Evolutionary conservation across 495 filamentous ascomycete species (phyloP).

Genomic region (Penicillium riverlandense): DNA sequence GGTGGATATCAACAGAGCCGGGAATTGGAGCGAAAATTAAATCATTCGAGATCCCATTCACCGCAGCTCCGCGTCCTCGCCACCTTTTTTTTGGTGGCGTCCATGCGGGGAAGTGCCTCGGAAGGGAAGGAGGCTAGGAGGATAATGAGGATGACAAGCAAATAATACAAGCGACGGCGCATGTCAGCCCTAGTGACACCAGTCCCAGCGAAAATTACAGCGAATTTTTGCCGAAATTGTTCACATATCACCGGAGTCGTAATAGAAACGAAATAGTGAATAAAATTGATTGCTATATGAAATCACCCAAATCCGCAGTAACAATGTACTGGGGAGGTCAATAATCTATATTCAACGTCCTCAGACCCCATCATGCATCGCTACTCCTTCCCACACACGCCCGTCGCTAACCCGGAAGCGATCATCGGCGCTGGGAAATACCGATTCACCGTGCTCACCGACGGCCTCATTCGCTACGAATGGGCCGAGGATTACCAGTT

Average conservation of each 20-base stretch:
- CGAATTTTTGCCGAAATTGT: neutral
- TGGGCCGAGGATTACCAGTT: constrained; percentile 49
- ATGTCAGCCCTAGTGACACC: no score
- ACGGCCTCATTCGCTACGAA: constrained; percentile 47
- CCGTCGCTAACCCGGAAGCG: constrained; percentile 37
- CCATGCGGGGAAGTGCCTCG: constrained; percentile 1
- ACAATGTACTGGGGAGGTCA: no score
- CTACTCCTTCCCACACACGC: constrained; percentile 39
- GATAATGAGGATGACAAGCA: no score
- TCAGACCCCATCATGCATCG: constrained; percentile 15
- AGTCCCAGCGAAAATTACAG: constrained; percentile 1
- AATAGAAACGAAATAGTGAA: neutral
- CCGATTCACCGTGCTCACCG: constrained; percentile 49
- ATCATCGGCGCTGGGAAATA: constrained; percentile 39
- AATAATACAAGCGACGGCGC: no score
- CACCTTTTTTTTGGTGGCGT: constrained; percentile 2
- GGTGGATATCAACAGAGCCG: neutral
- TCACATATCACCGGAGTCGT: neutral
- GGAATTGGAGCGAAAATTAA: constrained; percentile 10
- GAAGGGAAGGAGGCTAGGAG: no score
- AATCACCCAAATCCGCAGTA: no score
- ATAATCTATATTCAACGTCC: no score
- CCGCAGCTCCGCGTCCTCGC: neutral
- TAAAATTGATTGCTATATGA: no score
- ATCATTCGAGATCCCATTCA: neutral